Evolutionary conservation across 306 rosid genomes (phyloP).

Genomic region (Vigna radiata): DNA sequence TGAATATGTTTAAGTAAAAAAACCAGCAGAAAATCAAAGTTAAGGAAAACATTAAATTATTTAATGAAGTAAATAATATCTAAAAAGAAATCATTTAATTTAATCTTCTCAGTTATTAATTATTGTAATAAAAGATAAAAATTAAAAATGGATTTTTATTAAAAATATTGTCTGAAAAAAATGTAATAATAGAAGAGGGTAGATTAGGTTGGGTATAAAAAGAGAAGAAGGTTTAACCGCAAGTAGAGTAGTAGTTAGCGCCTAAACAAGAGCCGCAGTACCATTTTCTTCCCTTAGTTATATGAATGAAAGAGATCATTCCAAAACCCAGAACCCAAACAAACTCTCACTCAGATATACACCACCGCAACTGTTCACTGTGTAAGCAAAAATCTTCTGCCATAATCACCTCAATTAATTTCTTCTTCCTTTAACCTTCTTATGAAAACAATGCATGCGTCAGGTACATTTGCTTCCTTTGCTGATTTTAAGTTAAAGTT

Average conservation of each 20-base stretch:
- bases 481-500: background rate
- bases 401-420: background rate
- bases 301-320: background rate
- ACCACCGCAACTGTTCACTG: background rate
- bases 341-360: background rate
- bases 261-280: constrained; percentile 22
- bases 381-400: background rate
- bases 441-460: constrained; percentile 13
- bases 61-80: background rate
- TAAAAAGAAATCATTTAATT: background rate
- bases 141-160: no score
- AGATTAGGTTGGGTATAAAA: constrained; percentile 2
- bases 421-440: constrained; percentile 5
- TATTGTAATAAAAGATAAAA: background rate
- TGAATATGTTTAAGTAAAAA: background rate
- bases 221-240: background rate
- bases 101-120: background rate
- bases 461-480: constrained; percentile 35
- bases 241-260: constrained; percentile 7
- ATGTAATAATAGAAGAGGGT: no score
- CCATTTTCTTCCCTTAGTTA: background rate
- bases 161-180: no score
- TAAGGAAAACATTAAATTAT: background rate
- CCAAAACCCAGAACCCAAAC: constrained; percentile 26
- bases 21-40: background rate